Percentiles rank a stretch among this genome's conserved stretches.
These are phyloP conservation scores for Fusarium nodosum DNA, from an alignment of 2,329 filamentous ascomycete genomes.

Conservation along the genomic window DNA sequence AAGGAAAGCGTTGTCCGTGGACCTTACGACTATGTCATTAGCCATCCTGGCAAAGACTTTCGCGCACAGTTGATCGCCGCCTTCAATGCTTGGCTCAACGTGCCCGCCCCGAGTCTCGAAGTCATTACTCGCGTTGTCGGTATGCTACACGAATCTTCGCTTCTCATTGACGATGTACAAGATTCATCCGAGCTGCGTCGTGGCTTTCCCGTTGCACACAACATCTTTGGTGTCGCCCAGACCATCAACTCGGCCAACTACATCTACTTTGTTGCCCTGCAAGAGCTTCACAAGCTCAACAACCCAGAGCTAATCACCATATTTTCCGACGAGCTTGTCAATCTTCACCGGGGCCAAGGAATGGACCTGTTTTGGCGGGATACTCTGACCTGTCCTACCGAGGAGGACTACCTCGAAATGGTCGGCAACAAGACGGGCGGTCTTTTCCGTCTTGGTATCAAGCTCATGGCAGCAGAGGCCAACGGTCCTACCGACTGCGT, in stretches of 20 bases:
- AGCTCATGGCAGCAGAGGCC: slow-evolving; percentile 87
- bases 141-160: slow-evolving; percentile 87
- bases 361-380: slow-evolving; percentile 95
- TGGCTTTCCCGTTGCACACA: slow-evolving; percentile 85
- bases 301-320: slow-evolving; percentile 77
- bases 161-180: slow-evolving; percentile 90
- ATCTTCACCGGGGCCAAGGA: slow-evolving; percentile 87
- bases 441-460: slow-evolving; percentile 85
- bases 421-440: slow-evolving; percentile 92
- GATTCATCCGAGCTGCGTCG: slow-evolving; percentile 82
- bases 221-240: slow-evolving; percentile 86
- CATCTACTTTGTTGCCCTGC: slow-evolving; percentile 84
- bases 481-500: slow-evolving; percentile 74
- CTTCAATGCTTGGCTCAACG: slow-evolving; percentile 84
- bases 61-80: slow-evolving; percentile 82
- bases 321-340: slow-evolving; percentile 85
- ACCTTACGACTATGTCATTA: slow-evolving; percentile 84
- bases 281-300: slow-evolving; percentile 78
- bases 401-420: slow-evolving; percentile 95
- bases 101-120: slow-evolving; percentile 76
- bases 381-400: slow-evolving; percentile 83
- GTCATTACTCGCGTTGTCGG: slow-evolving; percentile 84
- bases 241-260: slow-evolving; percentile 94
- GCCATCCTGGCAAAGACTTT: slow-evolving; percentile 87
- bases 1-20: slow-evolving; percentile 84